Base-by-base conservation (phyloP, 2,329 filamentous ascomycete genomes). In the Arachnomyces sp. region DNA sequence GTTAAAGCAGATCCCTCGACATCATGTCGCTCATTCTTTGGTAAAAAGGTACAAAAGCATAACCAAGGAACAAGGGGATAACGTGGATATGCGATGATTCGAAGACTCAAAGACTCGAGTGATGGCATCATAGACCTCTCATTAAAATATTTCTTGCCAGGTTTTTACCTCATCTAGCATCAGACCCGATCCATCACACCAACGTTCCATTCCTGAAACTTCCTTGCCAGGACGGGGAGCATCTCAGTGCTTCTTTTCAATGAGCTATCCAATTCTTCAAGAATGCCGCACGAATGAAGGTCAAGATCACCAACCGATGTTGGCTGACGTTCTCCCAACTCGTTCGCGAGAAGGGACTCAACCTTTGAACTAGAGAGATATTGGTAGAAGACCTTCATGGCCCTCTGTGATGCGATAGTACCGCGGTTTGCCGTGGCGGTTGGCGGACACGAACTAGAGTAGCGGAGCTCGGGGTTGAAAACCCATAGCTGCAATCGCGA, bases 381-480 rank as follows among this genome's bases (percentile, higher is more conserved):
- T 46, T 73, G 65, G 52, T 71, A 80, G 42, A 80, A 69, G 14
- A 79, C 60, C 48, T 80, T 81, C 61, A 75, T 67, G 1, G 73
- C 74, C n/a, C 73, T 67, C 35, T 62, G 60, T 2, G 57, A 51
- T 32, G 67, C 60, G 7, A 59, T 49, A 15, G 17, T 25, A 6
- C 18, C 13, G 13, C 25, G 28, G 12, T 28, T 31, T 7, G 28
- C 7, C 30, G 15, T 15, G 12, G 4, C 33, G 5, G 35, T 14
- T 16, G 30, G 14, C 9, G 7, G 14, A 31, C 3, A n/a, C 45
- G 68, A 70, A 7, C 66, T 72, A 2, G 77, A 77, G 46, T 78
- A 74, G 37, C 67, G 67, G 31, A 80, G 63, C 43, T 78, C 71
- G 0, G 75, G 74, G 6, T 77, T 77, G 57, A 81, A 80, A 39